Conservation (phyloP, 108 stramenopile species). For the Skeletonema grethae region DNA sequence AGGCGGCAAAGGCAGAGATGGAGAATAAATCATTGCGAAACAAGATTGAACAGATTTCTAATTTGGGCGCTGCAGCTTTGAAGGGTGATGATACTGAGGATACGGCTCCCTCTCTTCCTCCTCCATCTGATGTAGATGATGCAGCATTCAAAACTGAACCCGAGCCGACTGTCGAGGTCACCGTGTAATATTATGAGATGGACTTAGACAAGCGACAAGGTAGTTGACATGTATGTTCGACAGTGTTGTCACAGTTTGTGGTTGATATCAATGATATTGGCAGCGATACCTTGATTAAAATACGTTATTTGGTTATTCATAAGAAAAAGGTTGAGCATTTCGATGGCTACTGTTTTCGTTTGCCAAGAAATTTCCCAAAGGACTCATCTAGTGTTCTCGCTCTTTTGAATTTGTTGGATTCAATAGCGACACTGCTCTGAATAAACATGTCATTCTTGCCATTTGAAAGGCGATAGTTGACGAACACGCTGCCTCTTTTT, state of each 20-base stretch:
- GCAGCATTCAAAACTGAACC: background rate
- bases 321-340: background rate
- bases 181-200: background rate
- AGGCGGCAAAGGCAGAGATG: background rate
- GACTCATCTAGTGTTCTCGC: background rate
- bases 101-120: background rate
- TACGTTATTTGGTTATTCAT: background rate
- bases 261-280: background rate
- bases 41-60: background rate
- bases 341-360: background rate
- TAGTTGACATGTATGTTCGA: background rate
- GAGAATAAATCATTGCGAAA: conserved; percentile 19
- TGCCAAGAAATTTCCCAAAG: conserved; percentile 1
- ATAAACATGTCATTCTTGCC: conserved; percentile 6
- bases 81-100: no score
- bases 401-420: background rate
- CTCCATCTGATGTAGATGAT: background rate
- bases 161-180: background rate
- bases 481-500: background rate
- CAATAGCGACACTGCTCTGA: background rate
- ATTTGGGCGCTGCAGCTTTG: no score
- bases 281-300: background rate
- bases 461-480: background rate
- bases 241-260: background rate
- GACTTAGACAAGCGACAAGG: background rate